These are phyloP conservation scores for Trichophyton equinum DNA, from an alignment of 2,329 filamentous ascomycete species.

Conservation along the genomic window DNA sequence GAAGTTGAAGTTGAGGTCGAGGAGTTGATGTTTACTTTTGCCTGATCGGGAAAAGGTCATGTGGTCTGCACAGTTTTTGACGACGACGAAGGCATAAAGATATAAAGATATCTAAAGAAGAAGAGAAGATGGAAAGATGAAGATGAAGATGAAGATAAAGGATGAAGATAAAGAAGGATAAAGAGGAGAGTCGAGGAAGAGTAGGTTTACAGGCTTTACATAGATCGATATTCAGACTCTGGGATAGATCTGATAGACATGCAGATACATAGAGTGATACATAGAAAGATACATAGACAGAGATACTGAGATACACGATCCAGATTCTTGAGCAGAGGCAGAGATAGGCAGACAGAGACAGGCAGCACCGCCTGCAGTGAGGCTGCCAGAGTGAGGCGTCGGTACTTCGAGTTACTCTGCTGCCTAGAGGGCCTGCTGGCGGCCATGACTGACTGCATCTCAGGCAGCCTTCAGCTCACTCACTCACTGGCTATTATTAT, in stretches of 20 bases:
- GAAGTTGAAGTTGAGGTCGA: not conserved
- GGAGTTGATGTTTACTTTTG: not conserved
- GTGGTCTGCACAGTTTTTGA: not conserved
- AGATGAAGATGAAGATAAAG: not conserved
- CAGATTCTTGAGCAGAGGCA: too few relatives aligned
- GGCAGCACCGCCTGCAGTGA: not conserved
- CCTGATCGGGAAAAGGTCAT: not conserved
- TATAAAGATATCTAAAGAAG: not conserved
- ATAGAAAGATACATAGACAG: not conserved
- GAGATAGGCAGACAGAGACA: not conserved
- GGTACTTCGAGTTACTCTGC: not conserved
- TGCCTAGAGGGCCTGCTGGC: not conserved
- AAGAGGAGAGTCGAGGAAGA: too few relatives aligned
- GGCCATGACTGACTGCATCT: not conserved
- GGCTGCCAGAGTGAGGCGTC: constrained; percentile 4
- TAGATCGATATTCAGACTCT: too few relatives aligned
- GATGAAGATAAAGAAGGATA: not conserved
- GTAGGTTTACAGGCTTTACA: too few relatives aligned
- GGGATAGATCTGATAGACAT: too few relatives aligned
- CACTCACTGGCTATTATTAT: too few relatives aligned
- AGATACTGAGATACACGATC: not conserved
- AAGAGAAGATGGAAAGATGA: not conserved
- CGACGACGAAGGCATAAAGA: not conserved
- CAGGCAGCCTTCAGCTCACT: too few relatives aligned
- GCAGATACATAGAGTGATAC: too few relatives aligned